phyloP scores from a whole-genome alignment of 352 stramenopile genomes.

The Phytophthora syringae region DNA sequence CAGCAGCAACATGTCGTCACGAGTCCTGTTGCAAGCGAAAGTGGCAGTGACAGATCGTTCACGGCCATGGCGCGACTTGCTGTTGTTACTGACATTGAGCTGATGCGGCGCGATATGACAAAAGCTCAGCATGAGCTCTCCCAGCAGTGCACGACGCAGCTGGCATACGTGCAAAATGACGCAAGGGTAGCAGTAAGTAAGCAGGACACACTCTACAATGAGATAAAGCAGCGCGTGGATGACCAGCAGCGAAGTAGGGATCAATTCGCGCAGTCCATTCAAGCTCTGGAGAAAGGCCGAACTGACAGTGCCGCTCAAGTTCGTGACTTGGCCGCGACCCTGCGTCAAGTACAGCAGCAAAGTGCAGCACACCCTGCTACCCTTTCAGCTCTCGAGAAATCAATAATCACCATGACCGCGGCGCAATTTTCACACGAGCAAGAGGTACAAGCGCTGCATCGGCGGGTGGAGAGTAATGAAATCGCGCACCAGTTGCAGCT shows the following conservation, averaged over 20 bases:
- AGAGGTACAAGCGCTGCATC: slow-evolving; percentile 24
- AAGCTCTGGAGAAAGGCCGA: slow-evolving; percentile 29
- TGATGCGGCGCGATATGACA: slow-evolving; percentile 31
- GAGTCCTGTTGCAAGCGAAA: background rate
- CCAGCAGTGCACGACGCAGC: slow-evolving; percentile 40
- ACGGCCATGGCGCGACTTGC: slow-evolving; percentile 26
- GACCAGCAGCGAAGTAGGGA: slow-evolving; percentile 42
- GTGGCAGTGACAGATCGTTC: slow-evolving; percentile 11
- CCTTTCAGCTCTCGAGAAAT: slow-evolving; percentile 34
- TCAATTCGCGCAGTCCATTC: slow-evolving; percentile 30
- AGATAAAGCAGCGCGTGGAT: slow-evolving; percentile 38
- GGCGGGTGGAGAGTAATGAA: slow-evolving; percentile 41
- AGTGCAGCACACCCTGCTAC: slow-evolving; percentile 23
- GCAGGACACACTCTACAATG: slow-evolving; percentile 31
- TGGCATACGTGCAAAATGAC: slow-evolving; percentile 44
- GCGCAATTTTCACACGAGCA: slow-evolving; percentile 21
- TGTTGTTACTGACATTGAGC: slow-evolving; percentile 30
- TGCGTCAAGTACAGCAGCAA: slow-evolving; percentile 42
- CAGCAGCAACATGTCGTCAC: slow-evolving; percentile 11
- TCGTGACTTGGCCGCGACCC: slow-evolving; percentile 11
- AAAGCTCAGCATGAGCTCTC: slow-evolving; percentile 52
- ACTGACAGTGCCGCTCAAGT: slow-evolving; percentile 28
- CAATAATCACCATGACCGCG: slow-evolving; percentile 9
- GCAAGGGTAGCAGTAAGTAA: slow-evolving; percentile 16
- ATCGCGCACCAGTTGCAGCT: slow-evolving; percentile 28